Evolutionary conservation across 371 early-diverging fungal genomes (phyloP).

Genomic region (Mucor irregularis): DNA sequence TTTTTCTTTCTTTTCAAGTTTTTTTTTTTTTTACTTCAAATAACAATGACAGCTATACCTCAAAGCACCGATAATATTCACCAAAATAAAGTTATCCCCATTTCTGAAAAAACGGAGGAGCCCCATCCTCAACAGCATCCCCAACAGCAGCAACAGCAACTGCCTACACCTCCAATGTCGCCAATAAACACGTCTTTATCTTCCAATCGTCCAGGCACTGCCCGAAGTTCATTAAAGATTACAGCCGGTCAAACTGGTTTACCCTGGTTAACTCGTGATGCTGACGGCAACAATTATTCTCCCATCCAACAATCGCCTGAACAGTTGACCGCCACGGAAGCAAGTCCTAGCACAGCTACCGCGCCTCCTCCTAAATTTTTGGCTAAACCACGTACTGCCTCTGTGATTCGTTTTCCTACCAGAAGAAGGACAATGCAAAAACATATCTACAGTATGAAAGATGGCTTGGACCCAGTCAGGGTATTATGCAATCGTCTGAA

Average conservation of each 20-base stretch:
- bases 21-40: too few species aligned
- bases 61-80: not conserved
- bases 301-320: conserved; percentile 7
- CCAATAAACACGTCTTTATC: conserved; percentile 50
- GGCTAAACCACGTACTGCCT: conserved; percentile 9
- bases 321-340: not conserved
- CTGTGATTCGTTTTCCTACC: conserved; percentile 20
- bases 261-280: conserved; percentile 24
- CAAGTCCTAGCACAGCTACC: not conserved
- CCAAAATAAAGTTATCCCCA: conserved; percentile 1
- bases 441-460: conserved; percentile 24
- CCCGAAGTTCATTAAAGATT: conserved; percentile 7
- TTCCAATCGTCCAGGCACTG: conserved; percentile 67
- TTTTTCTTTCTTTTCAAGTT: not conserved
- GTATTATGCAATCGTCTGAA: conserved; percentile 10
- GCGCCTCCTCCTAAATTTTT: conserved; percentile 24
- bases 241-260: conserved; percentile 24
- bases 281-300: conserved; percentile 7
- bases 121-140: not conserved
- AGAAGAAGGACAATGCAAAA: conserved; percentile 26
- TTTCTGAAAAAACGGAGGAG: conserved; percentile 17
- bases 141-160: not conserved
- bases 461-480: conserved; percentile 25
- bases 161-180: conserved; percentile 39
- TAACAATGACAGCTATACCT: not conserved